A percentile compares a stretch with the other conserved stretches of the same genome.
phyloP scores from a whole-genome alignment of 2,329 filamentous ascomycete genomes.

The Trichoderma endophyticum region DNA sequence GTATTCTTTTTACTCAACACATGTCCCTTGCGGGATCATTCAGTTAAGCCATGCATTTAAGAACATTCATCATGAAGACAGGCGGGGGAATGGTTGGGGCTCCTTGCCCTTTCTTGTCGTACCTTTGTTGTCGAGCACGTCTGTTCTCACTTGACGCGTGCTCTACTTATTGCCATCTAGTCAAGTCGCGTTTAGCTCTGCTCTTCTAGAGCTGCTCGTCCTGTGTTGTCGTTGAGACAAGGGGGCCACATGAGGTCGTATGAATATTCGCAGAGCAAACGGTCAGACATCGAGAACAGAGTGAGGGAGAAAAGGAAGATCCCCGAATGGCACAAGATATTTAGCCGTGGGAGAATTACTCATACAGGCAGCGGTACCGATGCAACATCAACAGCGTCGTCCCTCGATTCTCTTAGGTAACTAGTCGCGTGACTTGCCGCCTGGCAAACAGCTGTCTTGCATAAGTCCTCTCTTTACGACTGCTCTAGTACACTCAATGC shows the following conservation, averaged over 20 bases:
- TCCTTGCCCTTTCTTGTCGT: background rate
- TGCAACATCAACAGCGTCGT: constrained; percentile 2
- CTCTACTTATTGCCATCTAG: background rate
- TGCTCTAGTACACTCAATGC: background rate
- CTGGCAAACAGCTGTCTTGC: background rate
- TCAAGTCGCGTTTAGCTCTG: background rate
- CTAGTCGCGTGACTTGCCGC: constrained; percentile 11
- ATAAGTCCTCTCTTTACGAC: background rate
- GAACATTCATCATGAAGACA: constrained; percentile 29
- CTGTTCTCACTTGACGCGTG: too few species aligned
- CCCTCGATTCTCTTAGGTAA: constrained; percentile 11
- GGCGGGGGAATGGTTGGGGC: too few species aligned
- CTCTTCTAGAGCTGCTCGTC: background rate
- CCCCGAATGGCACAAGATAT: background rate
- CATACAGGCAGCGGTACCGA: background rate
- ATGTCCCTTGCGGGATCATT: constrained; percentile 24
- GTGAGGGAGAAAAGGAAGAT: background rate
- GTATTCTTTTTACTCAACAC: constrained; percentile 29
- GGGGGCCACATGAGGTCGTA: background rate
- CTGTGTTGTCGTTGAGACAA: background rate
- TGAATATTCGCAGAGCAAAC: background rate
- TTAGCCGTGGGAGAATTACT: background rate
- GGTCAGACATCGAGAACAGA: background rate
- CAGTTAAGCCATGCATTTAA: constrained; percentile 36
- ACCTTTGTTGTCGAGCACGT: background rate